Conservation (phyloP, 1,284 basidiomycete species). For the Pseudozyma flocculosa region DNA sequence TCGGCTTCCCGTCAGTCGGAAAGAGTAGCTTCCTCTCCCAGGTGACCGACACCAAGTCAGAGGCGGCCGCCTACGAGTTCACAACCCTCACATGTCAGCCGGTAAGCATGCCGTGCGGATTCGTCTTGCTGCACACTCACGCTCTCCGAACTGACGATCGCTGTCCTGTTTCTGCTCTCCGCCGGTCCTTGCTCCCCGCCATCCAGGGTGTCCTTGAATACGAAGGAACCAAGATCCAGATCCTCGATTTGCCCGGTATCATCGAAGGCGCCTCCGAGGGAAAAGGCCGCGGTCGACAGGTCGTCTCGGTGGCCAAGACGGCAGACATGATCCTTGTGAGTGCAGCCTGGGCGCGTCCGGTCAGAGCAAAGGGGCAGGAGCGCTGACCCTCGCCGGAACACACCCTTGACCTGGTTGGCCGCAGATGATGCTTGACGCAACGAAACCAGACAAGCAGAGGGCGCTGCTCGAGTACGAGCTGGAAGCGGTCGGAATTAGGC, state of each 20-base stretch:
- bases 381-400: too few relatives aligned
- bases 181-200: neutral
- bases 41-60: constrained; percentile 84
- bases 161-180: too few relatives aligned
- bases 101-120: too few relatives aligned
- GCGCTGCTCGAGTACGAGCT: constrained; percentile 84
- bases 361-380: too few relatives aligned
- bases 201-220: constrained; percentile 43
- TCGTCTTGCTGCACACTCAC: too few relatives aligned
- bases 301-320: constrained; percentile 78
- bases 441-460: constrained; percentile 91
- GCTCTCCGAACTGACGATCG: too few relatives aligned
- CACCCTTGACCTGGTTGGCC: too few relatives aligned
- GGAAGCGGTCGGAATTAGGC: constrained; percentile 90
- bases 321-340: constrained; percentile 75
- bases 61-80: constrained; percentile 91
- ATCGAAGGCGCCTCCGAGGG: constrained; percentile 83
- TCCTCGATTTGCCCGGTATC: constrained; percentile 90
- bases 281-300: constrained; percentile 89
- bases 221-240: constrained; percentile 61
- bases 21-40: constrained; percentile 89
- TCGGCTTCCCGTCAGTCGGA: constrained; percentile 76
- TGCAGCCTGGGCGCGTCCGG: neutral
- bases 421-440: constrained; percentile 86
- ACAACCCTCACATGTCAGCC: constrained; percentile 72